Evolutionary conservation across 495 filamentous ascomycete genomes (phyloP), one percentile per base, ranked within the genome.

Genomic region (Aspergillus homomorphus): DNA sequence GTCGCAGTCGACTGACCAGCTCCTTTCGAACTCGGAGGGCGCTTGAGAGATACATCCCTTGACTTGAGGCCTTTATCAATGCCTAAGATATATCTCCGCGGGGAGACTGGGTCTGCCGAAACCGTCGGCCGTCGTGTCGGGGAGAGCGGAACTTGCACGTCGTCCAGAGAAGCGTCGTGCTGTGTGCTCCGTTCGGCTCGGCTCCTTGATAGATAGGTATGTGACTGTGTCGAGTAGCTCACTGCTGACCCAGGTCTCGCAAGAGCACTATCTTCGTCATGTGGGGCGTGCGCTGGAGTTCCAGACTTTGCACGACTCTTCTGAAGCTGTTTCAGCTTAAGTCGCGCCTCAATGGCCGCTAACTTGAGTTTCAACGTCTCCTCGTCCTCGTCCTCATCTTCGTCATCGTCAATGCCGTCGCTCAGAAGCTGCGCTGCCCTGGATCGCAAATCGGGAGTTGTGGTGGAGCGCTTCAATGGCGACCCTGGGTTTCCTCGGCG

Each of bases 1-100:
- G 59, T 73, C 55, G 33, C 33, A 38, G 2, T 5, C 33, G 65
- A 71, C 22, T 66, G 68, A 22, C 60, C 33, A 4, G 56, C 54
- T 3, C 45, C 28, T 52, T 57, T 71, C 26, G 63, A 63, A 51
- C 65, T 76, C 26, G 88, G 83, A 0, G 90, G 86, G 59, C 90
- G 80, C 66, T 88, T 91, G 26, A 98, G 72, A 4, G 93, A 97
- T 42, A 98, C 82, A 66, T 96, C 91, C 42, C 81, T 83, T 6
- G 88, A 92, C 59, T 80, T 88, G 43, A 90, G 77, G 1, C 91
- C 91, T 67, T 94, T 95, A 68, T 96, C 92, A 46, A 98, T 95
- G 2, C 95, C 94, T 12, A 98, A 72, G 10, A 91, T 66, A 20
- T 91, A 83, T 60, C 95, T 81, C 22, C 87, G 84, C 10, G 94